phyloP scores from a whole-genome alignment of 768 basidiomycete genomes.

The Daedaleopsis nitida region DNA sequence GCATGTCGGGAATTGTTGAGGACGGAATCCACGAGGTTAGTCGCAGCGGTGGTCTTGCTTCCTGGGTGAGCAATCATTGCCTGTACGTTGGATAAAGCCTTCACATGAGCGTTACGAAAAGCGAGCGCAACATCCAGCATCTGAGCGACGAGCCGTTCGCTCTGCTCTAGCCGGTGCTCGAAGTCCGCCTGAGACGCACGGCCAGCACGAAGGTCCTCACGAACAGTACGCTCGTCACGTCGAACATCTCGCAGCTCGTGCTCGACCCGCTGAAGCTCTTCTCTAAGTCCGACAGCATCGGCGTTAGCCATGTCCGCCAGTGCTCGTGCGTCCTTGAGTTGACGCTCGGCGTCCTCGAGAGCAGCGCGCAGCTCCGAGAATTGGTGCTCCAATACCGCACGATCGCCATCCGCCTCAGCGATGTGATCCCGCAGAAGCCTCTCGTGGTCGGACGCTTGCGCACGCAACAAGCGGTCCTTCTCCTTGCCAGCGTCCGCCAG shows the following conservation, averaged over 20 bases:
- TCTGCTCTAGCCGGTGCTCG: conserved; percentile 67
- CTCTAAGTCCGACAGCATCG: conserved; percentile 67
- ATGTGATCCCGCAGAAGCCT: conserved; percentile 80
- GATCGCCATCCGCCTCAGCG: conserved; percentile 91
- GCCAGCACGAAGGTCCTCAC: conserved; percentile 74
- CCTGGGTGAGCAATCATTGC: conserved; percentile 48
- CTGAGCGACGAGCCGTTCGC: conserved; percentile 74
- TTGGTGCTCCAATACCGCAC: conserved; percentile 89
- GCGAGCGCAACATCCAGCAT: conserved; percentile 78
- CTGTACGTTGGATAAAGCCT: conserved; percentile 65
- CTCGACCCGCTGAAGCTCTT: conserved; percentile 73
- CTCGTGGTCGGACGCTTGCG: conserved; percentile 72
- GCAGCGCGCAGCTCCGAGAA: conserved; percentile 70
- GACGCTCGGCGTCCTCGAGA: conserved; percentile 59
- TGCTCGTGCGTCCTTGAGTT: conserved; percentile 62
- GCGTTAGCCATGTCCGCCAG: conserved; percentile 66
- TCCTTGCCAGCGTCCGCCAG: conserved; percentile 70
- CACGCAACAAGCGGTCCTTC: conserved; percentile 74
- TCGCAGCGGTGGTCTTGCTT: conserved; percentile 44
- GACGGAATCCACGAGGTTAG: conserved; percentile 49
- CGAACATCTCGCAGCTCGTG: conserved; percentile 69
- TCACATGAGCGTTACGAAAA: conserved; percentile 77
- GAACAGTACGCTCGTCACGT: conserved; percentile 66
- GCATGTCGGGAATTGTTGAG: conserved; percentile 53
- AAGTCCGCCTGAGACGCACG: conserved; percentile 66